These are phyloP conservation scores for Penicillium soppii DNA, from an alignment of 495 filamentous ascomycete species.

Conservation along the genomic window DNA sequence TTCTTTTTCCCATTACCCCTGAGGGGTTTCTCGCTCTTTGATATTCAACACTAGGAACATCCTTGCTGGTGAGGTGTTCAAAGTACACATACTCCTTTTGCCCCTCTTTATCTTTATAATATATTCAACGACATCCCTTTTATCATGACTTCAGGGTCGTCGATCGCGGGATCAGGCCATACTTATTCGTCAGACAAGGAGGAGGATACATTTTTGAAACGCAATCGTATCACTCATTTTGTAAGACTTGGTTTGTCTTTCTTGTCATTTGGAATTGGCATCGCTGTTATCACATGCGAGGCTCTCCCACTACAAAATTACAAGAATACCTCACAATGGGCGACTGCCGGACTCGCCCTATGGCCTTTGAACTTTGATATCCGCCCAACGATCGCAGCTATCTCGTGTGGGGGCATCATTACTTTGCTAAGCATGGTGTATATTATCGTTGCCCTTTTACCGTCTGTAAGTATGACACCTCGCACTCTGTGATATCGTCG, in stretches of 20 bases:
- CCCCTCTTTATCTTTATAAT: not conserved
- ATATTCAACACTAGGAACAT: constrained; percentile 1
- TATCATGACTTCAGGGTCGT: constrained; percentile 29
- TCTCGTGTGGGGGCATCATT: constrained; percentile 47
- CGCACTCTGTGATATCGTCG: not conserved
- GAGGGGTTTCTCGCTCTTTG: constrained; percentile 11
- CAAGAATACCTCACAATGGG: constrained; percentile 33
- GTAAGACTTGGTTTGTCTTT: constrained; percentile 37
- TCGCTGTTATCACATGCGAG: constrained; percentile 43
- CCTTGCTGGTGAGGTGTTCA: constrained; percentile 24
- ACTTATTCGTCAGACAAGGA: constrained; percentile 35
- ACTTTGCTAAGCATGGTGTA: constrained; percentile 39
- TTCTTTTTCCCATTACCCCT: constrained; percentile 16
- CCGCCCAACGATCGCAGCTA: constrained; percentile 41
- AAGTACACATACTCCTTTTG: constrained; percentile 5
- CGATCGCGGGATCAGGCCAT: constrained; percentile 27
- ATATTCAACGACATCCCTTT: not conserved
- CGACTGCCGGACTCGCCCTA: constrained; percentile 39
- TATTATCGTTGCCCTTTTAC: constrained; percentile 39
- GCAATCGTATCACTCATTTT: constrained; percentile 36
- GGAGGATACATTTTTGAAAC: constrained; percentile 39
- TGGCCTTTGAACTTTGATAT: constrained; percentile 53
- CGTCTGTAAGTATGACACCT: constrained; percentile 35
- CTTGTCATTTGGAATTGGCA: constrained; percentile 30
- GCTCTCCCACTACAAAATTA: constrained; percentile 43